Evolutionary conservation across 768 basidiomycete species (phyloP).

Genomic region (Tylopilus balloui): DNA sequence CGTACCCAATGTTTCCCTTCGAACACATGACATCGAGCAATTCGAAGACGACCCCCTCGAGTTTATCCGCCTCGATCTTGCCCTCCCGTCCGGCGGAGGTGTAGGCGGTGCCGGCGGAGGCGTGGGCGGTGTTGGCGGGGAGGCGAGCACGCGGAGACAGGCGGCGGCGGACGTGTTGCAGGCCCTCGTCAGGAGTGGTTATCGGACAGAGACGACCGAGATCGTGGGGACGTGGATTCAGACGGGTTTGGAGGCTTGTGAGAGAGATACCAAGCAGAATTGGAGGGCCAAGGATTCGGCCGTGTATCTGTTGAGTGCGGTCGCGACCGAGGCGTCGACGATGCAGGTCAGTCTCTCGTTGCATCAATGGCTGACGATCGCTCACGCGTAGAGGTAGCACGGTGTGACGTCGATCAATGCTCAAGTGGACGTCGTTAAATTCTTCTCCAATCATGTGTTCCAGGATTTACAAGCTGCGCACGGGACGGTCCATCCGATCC

Average conservation of each 20-base stretch:
- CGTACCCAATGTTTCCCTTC: conserved; percentile 85
- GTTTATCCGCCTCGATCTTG: conserved; percentile 83
- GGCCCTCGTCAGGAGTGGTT: conserved; percentile 76
- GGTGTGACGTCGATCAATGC: conserved; percentile 93
- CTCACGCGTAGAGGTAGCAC: conserved; percentile 52
- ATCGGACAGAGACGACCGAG: conserved; percentile 81
- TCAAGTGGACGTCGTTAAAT: conserved; percentile 89
- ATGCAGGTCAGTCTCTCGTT: conserved; percentile 52
- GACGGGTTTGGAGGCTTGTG: conserved; percentile 66
- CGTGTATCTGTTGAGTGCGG: conserved; percentile 87
- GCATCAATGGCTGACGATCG: not conserved
- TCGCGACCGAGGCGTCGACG: conserved; percentile 87
- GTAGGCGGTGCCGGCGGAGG: conserved; percentile 37
- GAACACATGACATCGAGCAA: conserved; percentile 88
- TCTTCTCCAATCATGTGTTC: conserved; percentile 90
- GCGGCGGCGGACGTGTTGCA: conserved; percentile 95
- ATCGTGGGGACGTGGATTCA: conserved; percentile 84
- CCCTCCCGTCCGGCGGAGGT: conserved; percentile 48
- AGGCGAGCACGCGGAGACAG: conserved; percentile 82
- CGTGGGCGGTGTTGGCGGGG: conserved; percentile 36
- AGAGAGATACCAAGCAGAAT: conserved; percentile 50
- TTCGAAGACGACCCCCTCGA: conserved; percentile 98
- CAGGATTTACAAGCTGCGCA: conserved; percentile 73
- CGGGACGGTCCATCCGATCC: conserved; percentile 75
- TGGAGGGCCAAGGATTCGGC: conserved; percentile 96